Evolutionary conservation across 805 yeast genomes (phyloP).

Genomic region (Kregervanrija fluxuum): DNA sequence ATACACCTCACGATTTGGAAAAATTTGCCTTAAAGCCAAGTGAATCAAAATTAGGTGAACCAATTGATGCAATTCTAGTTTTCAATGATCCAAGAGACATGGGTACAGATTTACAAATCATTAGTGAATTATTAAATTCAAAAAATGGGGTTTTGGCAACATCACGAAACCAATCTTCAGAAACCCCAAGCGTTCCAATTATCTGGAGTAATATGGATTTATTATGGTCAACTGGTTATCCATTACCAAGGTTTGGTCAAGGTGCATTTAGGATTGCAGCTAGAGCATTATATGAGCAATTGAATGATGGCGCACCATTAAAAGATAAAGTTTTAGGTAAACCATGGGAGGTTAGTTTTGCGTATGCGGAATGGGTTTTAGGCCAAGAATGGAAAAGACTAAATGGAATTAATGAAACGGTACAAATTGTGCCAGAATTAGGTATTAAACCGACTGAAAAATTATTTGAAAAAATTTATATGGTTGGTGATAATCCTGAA

Average conservation of each 20-base stretch:
- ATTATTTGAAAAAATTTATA: conserved; percentile 58
- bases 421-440: conserved; percentile 35
- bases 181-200: conserved; percentile 58
- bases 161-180: conserved; percentile 34
- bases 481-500: conserved; percentile 97
- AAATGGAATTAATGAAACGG: conserved; percentile 5
- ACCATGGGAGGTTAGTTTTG: conserved; percentile 71
- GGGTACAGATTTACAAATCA: conserved; percentile 78
- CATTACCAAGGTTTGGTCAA: conserved; percentile 77
- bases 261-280: conserved; percentile 71
- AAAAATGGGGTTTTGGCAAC: conserved; percentile 61
- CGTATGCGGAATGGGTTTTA: conserved; percentile 69
- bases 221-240: conserved; percentile 80
- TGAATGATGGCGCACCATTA: conserved; percentile 35
- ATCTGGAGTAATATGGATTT: conserved; percentile 79
- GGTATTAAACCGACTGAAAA: conserved; percentile 30
- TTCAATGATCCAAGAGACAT: conserved; percentile 88
- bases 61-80: conserved; percentile 71
- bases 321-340: conserved; percentile 65
- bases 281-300: conserved; percentile 45
- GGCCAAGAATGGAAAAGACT: conserved; percentile 39
- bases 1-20: conserved; percentile 35
- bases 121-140: conserved; percentile 61
- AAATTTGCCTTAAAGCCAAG: conserved; percentile 31
- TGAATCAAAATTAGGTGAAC: conserved; percentile 19